Evolutionary conservation across 2,329 filamentous ascomycete species (phyloP), one percentile per base, ranked within the genome.

Genomic region (Blastomyces silverae): DNA sequence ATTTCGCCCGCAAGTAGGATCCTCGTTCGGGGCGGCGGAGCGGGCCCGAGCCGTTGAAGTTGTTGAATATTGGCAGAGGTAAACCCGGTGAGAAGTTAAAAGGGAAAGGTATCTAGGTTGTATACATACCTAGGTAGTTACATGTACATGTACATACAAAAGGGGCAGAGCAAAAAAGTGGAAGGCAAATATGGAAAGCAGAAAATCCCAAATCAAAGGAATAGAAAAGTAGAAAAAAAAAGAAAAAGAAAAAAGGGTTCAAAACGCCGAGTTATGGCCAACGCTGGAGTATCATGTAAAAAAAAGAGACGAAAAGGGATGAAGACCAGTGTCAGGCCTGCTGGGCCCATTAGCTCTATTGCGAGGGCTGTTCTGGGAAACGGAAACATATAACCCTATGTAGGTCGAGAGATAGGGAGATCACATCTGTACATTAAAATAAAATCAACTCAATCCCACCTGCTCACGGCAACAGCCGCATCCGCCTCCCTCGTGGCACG

Each of bases 401-500:
- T 31, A 31, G 31, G 31, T 31, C 31, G 31, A 31, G 31, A 31
- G 31, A 31, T 31, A 31, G n/a, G n/a, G n/a, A n/a, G n/a, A n/a
- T n/a, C n/a, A n/a, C n/a, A n/a, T n/a, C n/a, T n/a, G n/a, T n/a
- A n/a, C n/a, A n/a, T n/a, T n/a, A n/a, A n/a, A n/a, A n/a, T n/a
- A n/a, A n/a, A n/a, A n/a, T n/a, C n/a, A n/a, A n/a, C n/a, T n/a
- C 73, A 88, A 66, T 87, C 81, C 74, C 87, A 88, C 64, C 78
- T 82, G 71, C 85, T 79, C 46, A 83, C 79, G 69, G 85, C 78
- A 1, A 81, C 80, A 20, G 79, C 84, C 55, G 82, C 81, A 74
- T 95, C 90, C 10, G 87, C 85, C 67, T 92, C 86, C 63, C 90
- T 82, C 17, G 82, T 81, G 58, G 84, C 80, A 64, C 86, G 78